Evolutionary conservation across 2,329 filamentous ascomycete genomes (phyloP), one percentile per base, ranked within the genome.

Genomic region (Colletotrichum agaves): DNA sequence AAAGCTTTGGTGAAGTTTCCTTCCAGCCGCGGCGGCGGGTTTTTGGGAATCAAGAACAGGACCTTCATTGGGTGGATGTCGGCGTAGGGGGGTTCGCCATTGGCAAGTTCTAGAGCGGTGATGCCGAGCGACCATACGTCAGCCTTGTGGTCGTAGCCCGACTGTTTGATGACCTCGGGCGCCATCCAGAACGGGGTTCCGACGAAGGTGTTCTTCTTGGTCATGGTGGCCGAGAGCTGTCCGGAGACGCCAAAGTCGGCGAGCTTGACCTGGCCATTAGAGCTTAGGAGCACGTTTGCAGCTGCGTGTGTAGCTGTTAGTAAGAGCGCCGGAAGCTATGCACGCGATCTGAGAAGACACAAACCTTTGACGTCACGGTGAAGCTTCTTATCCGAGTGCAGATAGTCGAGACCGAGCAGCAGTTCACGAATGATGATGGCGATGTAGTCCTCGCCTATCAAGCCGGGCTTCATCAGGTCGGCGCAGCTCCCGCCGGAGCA

Each of bases 101-200:
- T 92, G 61, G 95, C 95, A 71, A 98, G 81, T 78, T 98, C 95
- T 46, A 98, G 87, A 2, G 95, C 94, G 1, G 95, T 98, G 76
- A 98, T 98, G 43, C 95, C 95, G 17, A 98, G 84, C 2, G 95
- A 98, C 95, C 95, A 98, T 66, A 98, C 97, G 76, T 98, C 95
- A 49, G 95, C 95, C 81, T 98, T 98, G 82, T 97, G 93, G 78
- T 98, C 95, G 82, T 98, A 98, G 55, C 95, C 95, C 65, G 94
- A 97, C 79, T 99, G 95, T 81, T 97, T 97, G 79, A 99, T 99
- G 62, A 98, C 95, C 81, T 99, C 95, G 11, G 95, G 95, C 3
- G 96, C 95, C 95, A 99, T 99, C 96, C 96, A 99, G 78, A 98
- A 99, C 1, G 96, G 95, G 0, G 95, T 98, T 37, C 96, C 96